phyloP scores from a whole-genome alignment of 1,284 basidiomycete genomes.

The Trichosporon sp. region DNA sequence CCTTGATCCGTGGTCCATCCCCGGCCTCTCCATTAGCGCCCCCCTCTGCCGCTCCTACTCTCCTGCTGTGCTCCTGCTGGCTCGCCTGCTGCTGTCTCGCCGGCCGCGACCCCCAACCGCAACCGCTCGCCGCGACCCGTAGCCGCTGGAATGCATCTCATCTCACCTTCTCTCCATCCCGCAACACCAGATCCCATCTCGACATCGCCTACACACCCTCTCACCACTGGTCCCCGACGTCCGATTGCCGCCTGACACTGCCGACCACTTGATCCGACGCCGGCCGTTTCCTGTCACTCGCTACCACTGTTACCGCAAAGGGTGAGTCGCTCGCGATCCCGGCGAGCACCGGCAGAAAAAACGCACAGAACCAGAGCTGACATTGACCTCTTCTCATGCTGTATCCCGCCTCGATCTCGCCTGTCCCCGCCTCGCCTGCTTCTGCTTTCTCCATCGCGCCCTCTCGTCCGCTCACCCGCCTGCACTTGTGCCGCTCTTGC shows the following conservation, averaged over 20 bases:
- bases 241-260: not conserved
- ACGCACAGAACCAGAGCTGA: slow-evolving; percentile 7
- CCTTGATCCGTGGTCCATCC: not conserved
- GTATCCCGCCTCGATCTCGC: not conserved
- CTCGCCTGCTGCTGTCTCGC: too few species aligned
- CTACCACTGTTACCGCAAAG: not conserved
- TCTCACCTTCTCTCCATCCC: slow-evolving; percentile 9
- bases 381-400: not conserved
- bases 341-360: not conserved
- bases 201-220: not conserved
- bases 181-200: not conserved
- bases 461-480: not conserved
- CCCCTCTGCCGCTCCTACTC: too few species aligned
- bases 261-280: not conserved
- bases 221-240: not conserved
- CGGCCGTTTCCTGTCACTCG: not conserved
- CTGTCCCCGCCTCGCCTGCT: not conserved
- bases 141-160: not conserved
- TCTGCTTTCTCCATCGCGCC: not conserved
- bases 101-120: not conserved
- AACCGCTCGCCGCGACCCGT: not conserved
- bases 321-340: slow-evolving; percentile 1
- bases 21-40: too few species aligned
- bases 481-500: not conserved
- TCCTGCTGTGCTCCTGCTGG: too few species aligned